Evolutionary conservation across 225 moss, liverwort and hornwort genomes (phyloP).

Genomic region (Climacium dendroides): DNA sequence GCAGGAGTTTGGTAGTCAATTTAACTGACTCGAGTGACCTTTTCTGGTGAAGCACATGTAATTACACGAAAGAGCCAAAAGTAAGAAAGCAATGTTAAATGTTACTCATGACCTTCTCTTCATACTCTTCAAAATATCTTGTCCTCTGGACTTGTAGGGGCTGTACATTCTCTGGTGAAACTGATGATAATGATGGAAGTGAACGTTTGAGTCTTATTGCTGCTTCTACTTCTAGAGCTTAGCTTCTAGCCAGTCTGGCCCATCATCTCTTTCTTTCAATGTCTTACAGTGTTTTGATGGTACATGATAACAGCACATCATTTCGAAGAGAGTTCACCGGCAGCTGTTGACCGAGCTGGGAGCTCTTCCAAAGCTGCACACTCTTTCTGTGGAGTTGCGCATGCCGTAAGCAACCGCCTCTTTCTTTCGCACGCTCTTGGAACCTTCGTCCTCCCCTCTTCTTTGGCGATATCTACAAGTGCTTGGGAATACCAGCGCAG

Average conservation of each 20-base stretch:
- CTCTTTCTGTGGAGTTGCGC: slow-evolving; percentile 63
- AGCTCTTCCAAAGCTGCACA: slow-evolving; percentile 62
- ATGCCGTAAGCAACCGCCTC: slow-evolving; percentile 47
- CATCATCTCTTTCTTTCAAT: not conserved
- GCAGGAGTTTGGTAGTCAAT: not conserved
- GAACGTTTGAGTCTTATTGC: not conserved
- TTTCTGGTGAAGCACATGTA: not conserved
- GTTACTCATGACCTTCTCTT: not conserved
- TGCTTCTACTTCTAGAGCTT: not conserved
- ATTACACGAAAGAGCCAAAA: not conserved
- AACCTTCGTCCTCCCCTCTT: not conserved
- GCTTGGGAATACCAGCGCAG: not conserved
- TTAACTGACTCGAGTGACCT: not conserved
- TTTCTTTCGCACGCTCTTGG: not conserved
- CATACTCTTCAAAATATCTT: not conserved
- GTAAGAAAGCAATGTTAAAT: not conserved
- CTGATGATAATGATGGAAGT: not conserved
- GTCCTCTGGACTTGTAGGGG: not conserved
- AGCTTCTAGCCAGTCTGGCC: not conserved
- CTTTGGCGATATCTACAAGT: not conserved
- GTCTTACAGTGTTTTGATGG: not conserved
- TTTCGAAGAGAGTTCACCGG: slow-evolving; percentile 43
- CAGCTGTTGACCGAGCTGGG: slow-evolving; percentile 52
- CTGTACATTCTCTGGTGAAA: not conserved
- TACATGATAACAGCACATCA: slow-evolving; percentile 42